phyloP scores from a whole-genome alignment of 148 eudicot genomes.

The Salicornia ramosissima region DNA sequence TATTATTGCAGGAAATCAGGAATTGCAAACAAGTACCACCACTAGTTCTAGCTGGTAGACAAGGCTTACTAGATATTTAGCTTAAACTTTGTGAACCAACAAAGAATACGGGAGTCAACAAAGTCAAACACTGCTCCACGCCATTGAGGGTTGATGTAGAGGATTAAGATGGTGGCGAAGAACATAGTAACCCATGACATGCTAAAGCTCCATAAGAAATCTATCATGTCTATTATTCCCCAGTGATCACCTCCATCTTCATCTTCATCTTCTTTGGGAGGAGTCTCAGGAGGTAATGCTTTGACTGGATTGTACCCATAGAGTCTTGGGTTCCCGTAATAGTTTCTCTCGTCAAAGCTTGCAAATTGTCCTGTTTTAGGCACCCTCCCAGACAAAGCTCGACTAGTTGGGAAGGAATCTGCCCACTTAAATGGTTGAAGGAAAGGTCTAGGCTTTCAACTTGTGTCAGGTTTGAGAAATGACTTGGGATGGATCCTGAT shows the following conservation, averaged over 20 bases:
- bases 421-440: conserved; percentile 16
- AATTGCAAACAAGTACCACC: too few species aligned
- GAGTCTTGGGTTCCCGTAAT: conserved; percentile 6
- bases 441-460: conserved; percentile 26
- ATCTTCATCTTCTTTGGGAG: not conserved
- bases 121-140: not conserved
- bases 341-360: conserved; percentile 12
- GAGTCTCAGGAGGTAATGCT: not conserved
- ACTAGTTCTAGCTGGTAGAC: too few species aligned
- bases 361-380: conserved; percentile 15
- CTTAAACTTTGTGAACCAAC: too few species aligned
- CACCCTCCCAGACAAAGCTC: conserved; percentile 3
- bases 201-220: conserved; percentile 17
- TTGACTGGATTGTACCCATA: not conserved
- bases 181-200: not conserved
- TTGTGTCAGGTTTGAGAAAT: conserved; percentile 12
- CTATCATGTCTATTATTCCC: not conserved
- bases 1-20: too few species aligned
- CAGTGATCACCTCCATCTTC: not conserved
- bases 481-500: conserved; percentile 13
- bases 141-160: conserved; percentile 8
- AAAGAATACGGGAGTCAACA: too few species aligned
- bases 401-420: not conserved
- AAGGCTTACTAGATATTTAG: too few species aligned
- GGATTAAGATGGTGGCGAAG: not conserved